A percentile compares a stretch with the other conserved stretches of the same genome.
These are phyloP conservation scores for Pontederia paniculata DNA, from an alignment of 176 grass and related monocot genomes.

Conservation along the genomic window DNA sequence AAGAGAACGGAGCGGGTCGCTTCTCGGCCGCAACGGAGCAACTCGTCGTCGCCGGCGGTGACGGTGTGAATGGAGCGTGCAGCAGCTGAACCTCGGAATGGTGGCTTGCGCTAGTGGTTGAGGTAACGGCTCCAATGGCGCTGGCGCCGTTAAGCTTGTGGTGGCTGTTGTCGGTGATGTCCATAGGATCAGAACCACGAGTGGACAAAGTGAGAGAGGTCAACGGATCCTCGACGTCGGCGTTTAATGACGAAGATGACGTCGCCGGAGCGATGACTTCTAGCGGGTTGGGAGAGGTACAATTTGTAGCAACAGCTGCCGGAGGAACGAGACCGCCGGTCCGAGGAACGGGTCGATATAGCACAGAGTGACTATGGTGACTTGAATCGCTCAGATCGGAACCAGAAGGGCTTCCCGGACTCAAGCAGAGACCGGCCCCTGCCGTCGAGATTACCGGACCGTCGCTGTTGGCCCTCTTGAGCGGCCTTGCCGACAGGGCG, in stretches of 20 bases:
- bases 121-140: no score
- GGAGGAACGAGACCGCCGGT: conserved; percentile 34
- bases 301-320: neutral
- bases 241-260: neutral
- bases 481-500: conserved; percentile 9
- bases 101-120: conserved; percentile 32
- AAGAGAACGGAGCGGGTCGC: neutral
- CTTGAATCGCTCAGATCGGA: conserved; percentile 75
- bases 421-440: conserved; percentile 4
- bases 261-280: conserved; percentile 14
- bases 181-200: conserved; percentile 34
- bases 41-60: neutral
- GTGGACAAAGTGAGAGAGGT: conserved; percentile 73
- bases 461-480: conserved; percentile 39
- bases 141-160: no score
- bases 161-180: conserved; percentile 8
- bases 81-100: conserved; percentile 36
- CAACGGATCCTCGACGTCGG: conserved; percentile 36
- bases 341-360: conserved; percentile 41
- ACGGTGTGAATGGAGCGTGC: neutral
- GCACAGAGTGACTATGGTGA: conserved; percentile 24
- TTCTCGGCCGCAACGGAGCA: neutral
- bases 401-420: conserved; percentile 42
- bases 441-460: conserved; percentile 7
- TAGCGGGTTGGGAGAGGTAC: neutral